These are phyloP conservation scores for Hyphochytrium catenoides DNA, from an alignment of 352 stramenopile genomes.

Conservation along the genomic window DNA sequence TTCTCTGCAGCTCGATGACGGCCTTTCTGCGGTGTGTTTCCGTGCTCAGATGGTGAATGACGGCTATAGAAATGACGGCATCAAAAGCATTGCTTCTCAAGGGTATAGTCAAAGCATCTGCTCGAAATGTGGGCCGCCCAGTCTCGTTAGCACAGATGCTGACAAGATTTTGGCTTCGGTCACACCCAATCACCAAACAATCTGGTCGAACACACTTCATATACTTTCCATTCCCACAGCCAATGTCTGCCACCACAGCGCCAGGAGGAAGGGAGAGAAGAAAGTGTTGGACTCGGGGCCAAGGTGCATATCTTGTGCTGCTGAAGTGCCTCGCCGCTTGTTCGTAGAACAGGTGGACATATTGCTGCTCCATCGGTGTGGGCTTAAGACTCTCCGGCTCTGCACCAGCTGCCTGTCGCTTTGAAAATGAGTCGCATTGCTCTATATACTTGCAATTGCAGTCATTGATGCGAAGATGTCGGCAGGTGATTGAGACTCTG, in stretches of 20 bases:
- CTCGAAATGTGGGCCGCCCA: too few relatives aligned
- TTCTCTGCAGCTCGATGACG: slow-evolving; percentile 42
- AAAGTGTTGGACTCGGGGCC: slow-evolving; percentile 38
- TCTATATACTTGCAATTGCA: slow-evolving; percentile 37
- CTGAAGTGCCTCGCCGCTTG: slow-evolving; percentile 51
- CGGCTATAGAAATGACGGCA: slow-evolving; percentile 47
- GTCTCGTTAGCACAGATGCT: too few relatives aligned
- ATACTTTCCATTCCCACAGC: slow-evolving; percentile 64
- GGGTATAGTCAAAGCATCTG: slow-evolving; percentile 37
- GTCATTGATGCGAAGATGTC: slow-evolving; percentile 16
- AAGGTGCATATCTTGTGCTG: slow-evolving; percentile 57
- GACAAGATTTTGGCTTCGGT: too few relatives aligned
- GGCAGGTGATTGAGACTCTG: slow-evolving; percentile 40
- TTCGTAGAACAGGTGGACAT: slow-evolving; percentile 61
- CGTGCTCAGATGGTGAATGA: slow-evolving; percentile 55
- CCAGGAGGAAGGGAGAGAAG: slow-evolving; percentile 23
- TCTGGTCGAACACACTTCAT: slow-evolving; percentile 55
- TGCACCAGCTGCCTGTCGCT: neutral
- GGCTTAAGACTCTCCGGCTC: slow-evolving; percentile 13
- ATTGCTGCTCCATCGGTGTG: slow-evolving; percentile 41
- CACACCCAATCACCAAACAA: too few relatives aligned
- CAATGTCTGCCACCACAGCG: slow-evolving; percentile 44
- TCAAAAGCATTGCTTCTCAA: slow-evolving; percentile 41
- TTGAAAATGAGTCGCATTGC: slow-evolving; percentile 24
- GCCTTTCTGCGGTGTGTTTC: slow-evolving; percentile 30